Evolutionary conservation across 139 green algal genomes (phyloP), one percentile per base, ranked within the genome.

Genomic region (Chlorella sp.): DNA sequence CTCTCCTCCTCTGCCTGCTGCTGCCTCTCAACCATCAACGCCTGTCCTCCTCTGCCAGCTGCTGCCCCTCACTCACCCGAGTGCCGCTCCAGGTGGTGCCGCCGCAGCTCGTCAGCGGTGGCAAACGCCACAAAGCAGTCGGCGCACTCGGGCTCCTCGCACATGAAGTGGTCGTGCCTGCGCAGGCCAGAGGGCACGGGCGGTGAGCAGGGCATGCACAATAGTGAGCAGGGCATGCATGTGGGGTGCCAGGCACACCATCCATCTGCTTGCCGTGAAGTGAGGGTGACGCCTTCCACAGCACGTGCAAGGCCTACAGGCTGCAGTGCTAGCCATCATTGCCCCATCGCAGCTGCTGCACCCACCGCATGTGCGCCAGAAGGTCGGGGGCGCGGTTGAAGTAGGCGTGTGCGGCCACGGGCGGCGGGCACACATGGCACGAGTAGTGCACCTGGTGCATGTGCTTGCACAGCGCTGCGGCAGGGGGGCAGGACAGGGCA

Each of bases 41-140:
- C n/a, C n/a, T n/a, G n/a, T n/a, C n/a, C n/a, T n/a, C n/a, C n/a
- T n/a, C n/a, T n/a, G n/a, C n/a, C n/a, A n/a, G n/a, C n/a, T n/a
- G n/a, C n/a, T n/a, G n/a, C n/a, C n/a, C n/a, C n/a, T n/a, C n/a
- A 83, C 81, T 30, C 79, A 91, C 30, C 88, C 36, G 81, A 87
- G 82, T 94, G 90, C 14, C 82, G 65, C 79, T 90, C 81, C 28
- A 88, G 60, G 76, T 80, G 40, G 78, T 95, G 90, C 38, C 85
- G 32, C 46, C 65, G 44, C 78, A 97, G 90, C 88, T 97, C 92
- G 38, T 93, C 89, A 3, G 88, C 82, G 3, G 72, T 96, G 32
- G 69, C 67, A 78, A 96, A 97, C 0, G 92, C 93, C 46, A 95
- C 89, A 76, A 95, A 86, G 83, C 89, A 92, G 72, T 85, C 87